phyloP scores from a whole-genome alignment of 1,284 basidiomycete species.

The Irpex lacteus region DNA sequence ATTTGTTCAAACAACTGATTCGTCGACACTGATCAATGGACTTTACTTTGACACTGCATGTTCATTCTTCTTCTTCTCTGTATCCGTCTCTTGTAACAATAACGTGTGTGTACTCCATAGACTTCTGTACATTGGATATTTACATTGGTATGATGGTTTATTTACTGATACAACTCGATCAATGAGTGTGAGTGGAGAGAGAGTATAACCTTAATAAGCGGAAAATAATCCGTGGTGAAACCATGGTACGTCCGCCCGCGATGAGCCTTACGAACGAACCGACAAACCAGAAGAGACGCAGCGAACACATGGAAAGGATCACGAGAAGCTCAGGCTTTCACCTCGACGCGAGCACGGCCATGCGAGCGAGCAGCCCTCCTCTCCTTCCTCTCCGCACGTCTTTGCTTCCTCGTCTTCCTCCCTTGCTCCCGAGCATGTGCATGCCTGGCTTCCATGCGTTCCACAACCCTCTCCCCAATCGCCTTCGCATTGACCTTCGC shows the following conservation, averaged over 20 bases:
- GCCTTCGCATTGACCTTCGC: conserved; percentile 47
- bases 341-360: not conserved
- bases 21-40: not conserved
- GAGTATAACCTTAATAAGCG: not conserved
- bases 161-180: not conserved
- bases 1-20: conserved; percentile 37
- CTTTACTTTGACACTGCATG: not conserved
- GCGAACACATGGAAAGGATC: not conserved
- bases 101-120: not conserved
- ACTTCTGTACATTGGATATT: not conserved
- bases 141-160: not conserved
- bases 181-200: not conserved
- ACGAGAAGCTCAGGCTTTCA: not conserved
- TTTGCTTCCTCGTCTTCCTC: conserved; percentile 9
- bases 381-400: conserved; percentile 6
- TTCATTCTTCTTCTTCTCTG: not conserved
- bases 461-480: conserved; percentile 36
- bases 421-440: not conserved
- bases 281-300: not conserved
- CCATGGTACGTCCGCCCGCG: not conserved
- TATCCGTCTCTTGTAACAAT: not conserved
- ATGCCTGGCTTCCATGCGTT: conserved; percentile 5
- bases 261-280: not conserved
- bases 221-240: not conserved
- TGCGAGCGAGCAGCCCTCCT: not conserved